These are phyloP conservation scores for Rosa persica DNA, from an alignment of 306 rosid genomes.

Conservation along the genomic window DNA sequence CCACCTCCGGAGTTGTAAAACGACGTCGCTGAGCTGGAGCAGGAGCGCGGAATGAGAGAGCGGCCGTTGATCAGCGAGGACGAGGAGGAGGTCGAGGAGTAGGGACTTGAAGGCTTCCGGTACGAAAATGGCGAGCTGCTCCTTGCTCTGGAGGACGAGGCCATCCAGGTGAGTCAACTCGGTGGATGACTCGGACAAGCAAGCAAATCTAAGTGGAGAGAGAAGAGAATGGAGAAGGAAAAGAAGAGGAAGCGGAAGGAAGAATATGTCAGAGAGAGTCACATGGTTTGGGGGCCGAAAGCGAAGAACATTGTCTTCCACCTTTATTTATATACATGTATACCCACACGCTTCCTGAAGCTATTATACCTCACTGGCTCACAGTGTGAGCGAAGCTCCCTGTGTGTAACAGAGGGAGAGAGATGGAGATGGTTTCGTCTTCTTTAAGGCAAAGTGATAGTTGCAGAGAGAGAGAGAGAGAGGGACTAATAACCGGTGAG, in stretches of 20 bases:
- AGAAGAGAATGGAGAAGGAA: background rate
- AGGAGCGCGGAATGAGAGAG: slow-evolving; percentile 69
- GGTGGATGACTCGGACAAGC: slow-evolving; percentile 47
- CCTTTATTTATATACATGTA: slow-evolving; percentile 2
- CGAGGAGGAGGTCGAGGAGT: slow-evolving; percentile 73
- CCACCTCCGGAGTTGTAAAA: slow-evolving; percentile 64
- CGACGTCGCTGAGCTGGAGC: slow-evolving; percentile 75
- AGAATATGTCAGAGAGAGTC: slow-evolving; percentile 76
- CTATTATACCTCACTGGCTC: slow-evolving; percentile 15
- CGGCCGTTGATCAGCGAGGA: slow-evolving; percentile 70
- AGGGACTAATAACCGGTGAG: slow-evolving; percentile 30
- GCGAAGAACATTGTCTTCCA: slow-evolving; percentile 42
- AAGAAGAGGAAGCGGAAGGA: slow-evolving; percentile 15
- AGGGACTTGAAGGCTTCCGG: slow-evolving; percentile 78
- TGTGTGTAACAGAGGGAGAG: slow-evolving; percentile 23
- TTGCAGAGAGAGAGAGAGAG: slow-evolving; percentile 53
- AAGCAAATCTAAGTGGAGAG: background rate
- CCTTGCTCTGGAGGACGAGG: slow-evolving; percentile 88
- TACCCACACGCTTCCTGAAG: slow-evolving; percentile 29
- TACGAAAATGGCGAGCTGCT: slow-evolving; percentile 93
- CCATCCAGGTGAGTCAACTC: slow-evolving; percentile 60
- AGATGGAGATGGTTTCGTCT: slow-evolving; percentile 66
- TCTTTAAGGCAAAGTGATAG: slow-evolving; percentile 62
- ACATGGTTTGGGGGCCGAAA: slow-evolving; percentile 69
- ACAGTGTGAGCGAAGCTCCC: slow-evolving; percentile 1